Conservation (phyloP, 2,329 filamentous ascomycete species). For the Aspergillus novoparasiticus region DNA sequence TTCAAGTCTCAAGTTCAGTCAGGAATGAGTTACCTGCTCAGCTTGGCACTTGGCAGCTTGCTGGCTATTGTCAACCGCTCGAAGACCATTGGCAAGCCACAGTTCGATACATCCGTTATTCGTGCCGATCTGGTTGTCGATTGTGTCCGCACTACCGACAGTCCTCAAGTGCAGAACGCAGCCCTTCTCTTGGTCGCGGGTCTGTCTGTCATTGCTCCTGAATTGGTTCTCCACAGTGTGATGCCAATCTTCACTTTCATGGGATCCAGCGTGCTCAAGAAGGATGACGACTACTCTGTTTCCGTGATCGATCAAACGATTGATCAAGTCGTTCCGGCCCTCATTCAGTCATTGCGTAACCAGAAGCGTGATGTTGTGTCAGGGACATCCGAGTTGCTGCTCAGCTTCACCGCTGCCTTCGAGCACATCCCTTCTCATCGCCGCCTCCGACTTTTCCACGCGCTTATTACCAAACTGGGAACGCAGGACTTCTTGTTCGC, state of each 20-base stretch:
- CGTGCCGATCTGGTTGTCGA: constrained; percentile 90
- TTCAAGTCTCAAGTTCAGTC: constrained; percentile 79
- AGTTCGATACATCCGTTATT: constrained; percentile 76
- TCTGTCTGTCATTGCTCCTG: constrained; percentile 83
- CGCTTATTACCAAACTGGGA: constrained; percentile 82
- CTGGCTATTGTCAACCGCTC: constrained; percentile 80
- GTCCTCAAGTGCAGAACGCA: constrained; percentile 89
- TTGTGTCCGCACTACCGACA: constrained; percentile 88
- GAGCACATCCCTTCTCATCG: constrained; percentile 92
- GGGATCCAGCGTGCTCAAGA: constrained; percentile 84
- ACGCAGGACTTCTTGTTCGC: constrained; percentile 85
- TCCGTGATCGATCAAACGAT: constrained; percentile 95
- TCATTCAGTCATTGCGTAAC: constrained; percentile 81
- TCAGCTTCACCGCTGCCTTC: constrained; percentile 94
- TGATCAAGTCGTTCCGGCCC: constrained; percentile 86
- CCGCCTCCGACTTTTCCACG: constrained; percentile 78
- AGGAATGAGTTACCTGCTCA: constrained; percentile 87
- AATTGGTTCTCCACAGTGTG: constrained; percentile 90
- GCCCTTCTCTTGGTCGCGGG: constrained; percentile 85
- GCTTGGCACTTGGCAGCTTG: constrained; percentile 78
- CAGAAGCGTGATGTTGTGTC: constrained; percentile 75
- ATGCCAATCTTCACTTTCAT: constrained; percentile 99
- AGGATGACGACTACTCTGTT: constrained; percentile 95
- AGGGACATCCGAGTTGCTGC: constrained; percentile 84
- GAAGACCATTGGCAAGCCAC: constrained; percentile 50